Evolutionary conservation across 139 green algal species (phyloP).

Genomic region (Dunaliella primolecta): DNA sequence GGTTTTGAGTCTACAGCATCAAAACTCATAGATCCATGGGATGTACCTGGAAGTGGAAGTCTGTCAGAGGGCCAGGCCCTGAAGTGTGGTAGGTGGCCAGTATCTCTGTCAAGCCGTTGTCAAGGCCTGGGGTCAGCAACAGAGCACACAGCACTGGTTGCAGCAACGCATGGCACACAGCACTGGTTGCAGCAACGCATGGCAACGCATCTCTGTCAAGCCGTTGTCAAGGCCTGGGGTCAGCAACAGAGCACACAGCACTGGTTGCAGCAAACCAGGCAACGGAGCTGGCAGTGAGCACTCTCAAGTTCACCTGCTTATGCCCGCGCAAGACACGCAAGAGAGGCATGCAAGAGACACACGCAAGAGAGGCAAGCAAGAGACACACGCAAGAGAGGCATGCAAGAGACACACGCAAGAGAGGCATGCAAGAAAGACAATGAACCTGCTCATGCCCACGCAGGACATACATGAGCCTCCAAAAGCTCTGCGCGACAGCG

Average conservation of each 20-base stretch:
- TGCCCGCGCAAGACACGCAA: too few species aligned
- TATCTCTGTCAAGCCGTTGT: conserved; percentile 57
- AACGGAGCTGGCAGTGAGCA: not conserved
- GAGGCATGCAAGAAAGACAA: too few species aligned
- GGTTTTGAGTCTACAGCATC: too few species aligned
- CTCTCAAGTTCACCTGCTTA: not conserved
- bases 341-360: not conserved
- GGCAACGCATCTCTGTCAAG: conserved; percentile 53
- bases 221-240: conserved; percentile 16
- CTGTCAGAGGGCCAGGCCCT: conserved; percentile 46
- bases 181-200: not conserved
- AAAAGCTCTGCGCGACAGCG: too few species aligned
- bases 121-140: conserved; percentile 2
- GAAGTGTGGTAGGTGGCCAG: conserved; percentile 68
- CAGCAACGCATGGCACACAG: not conserved
- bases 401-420: too few species aligned
- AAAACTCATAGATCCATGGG: too few species aligned
- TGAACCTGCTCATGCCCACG: too few species aligned
- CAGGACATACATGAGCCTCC: too few species aligned
- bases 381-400: too few species aligned
- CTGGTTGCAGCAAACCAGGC: not conserved
- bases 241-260: not conserved
- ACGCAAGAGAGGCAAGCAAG: conserved; percentile 4
- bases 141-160: not conserved
- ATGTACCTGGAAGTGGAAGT: conserved; percentile 90